Conservation (phyloP, 129 eudicot genomes). For the Chrysanthemum lavandulifolium region DNA sequence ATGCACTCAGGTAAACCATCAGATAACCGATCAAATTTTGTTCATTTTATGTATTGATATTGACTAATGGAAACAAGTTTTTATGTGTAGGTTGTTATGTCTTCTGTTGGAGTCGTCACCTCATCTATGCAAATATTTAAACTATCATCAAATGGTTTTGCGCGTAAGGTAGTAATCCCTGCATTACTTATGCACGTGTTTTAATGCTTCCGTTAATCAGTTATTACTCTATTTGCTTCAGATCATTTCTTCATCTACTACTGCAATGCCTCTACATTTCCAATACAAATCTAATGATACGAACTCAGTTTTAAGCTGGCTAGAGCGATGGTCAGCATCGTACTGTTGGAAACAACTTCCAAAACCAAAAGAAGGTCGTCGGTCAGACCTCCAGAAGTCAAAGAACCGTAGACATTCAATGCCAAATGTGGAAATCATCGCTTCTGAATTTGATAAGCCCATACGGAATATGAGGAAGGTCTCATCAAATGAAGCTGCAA, state of each 20-base stretch:
- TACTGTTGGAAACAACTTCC: constrained; percentile 39
- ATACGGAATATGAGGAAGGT: constrained; percentile 27
- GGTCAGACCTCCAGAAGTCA: constrained; percentile 24
- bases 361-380: constrained; percentile 23
- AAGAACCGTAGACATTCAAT: constrained; percentile 28
- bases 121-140: constrained; percentile 23
- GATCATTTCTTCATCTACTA: constrained; percentile 43
- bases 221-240: constrained; percentile 18
- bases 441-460: constrained; percentile 46
- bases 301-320: constrained; percentile 50
- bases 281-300: constrained; percentile 40
- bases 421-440: constrained; percentile 28
- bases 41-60: not conserved
- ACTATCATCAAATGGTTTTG: constrained; percentile 37
- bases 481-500: constrained; percentile 19
- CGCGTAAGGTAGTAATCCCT: constrained; percentile 36
- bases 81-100: constrained; percentile 16
- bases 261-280: constrained; percentile 44
- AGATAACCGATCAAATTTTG: constrained; percentile 12
- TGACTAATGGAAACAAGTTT: constrained; percentile 18
- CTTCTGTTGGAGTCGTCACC: constrained; percentile 15
- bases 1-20: constrained; percentile 16
- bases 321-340: constrained; percentile 54
- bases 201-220: not conserved
- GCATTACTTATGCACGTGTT: not conserved